These are phyloP conservation scores for Aspergillus bombycis DNA, from an alignment of 2,329 filamentous ascomycete genomes.

Conservation along the genomic window DNA sequence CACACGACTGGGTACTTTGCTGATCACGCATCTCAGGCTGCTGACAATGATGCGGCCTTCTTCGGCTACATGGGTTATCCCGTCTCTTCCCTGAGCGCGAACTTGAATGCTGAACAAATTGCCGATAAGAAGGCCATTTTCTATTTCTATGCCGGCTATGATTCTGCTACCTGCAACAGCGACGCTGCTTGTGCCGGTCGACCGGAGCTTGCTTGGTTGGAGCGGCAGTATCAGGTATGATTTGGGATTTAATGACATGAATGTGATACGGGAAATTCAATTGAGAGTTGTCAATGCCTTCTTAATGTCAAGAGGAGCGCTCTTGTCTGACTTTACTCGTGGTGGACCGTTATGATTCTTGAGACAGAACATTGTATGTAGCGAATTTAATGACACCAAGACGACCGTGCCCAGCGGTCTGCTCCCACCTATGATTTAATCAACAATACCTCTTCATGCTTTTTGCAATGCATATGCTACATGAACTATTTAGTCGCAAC, in stretches of 20 bases:
- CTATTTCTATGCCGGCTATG: constrained; percentile 13
- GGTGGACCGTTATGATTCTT: not conserved
- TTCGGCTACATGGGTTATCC: constrained; percentile 12
- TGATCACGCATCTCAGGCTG: not conserved
- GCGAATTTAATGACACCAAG: not conserved
- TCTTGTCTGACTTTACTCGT: not conserved
- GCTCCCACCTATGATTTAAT: not conserved
- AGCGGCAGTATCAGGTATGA: constrained; percentile 6
- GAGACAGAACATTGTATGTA: not conserved
- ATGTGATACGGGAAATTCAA: not conserved
- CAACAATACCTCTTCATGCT: too few species aligned
- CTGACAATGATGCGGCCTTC: not conserved
- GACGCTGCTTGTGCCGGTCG: constrained; percentile 5
- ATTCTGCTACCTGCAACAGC: constrained; percentile 7
- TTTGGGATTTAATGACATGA: too few species aligned
- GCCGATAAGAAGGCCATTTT: constrained; percentile 13
- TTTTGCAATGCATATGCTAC: too few species aligned
- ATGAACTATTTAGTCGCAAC: too few species aligned
- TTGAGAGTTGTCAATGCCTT: not conserved
- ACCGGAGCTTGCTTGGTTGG: constrained; percentile 10
- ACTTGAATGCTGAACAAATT: constrained; percentile 6
- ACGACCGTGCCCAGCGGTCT: accelerated
- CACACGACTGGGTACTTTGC: constrained; percentile 18
- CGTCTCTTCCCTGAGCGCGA: not conserved
- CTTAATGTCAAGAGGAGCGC: not conserved